These are phyloP conservation scores for Cercospora janseana DNA, from an alignment of 2,329 filamentous ascomycete species.

Conservation along the genomic window DNA sequence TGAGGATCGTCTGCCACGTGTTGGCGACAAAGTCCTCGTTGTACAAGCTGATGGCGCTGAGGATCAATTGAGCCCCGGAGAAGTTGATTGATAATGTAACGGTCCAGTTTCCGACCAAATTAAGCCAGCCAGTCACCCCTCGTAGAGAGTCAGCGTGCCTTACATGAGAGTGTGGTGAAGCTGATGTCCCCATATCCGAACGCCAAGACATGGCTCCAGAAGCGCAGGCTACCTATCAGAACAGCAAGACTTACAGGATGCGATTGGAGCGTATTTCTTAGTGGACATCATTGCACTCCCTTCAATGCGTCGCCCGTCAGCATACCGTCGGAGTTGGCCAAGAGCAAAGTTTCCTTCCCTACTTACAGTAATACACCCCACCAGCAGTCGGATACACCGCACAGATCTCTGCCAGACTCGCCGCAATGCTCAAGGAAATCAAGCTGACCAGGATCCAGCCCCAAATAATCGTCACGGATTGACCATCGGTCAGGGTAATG, in stretches of 20 bases:
- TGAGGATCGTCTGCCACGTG: constrained; percentile 66
- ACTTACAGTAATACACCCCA: constrained; percentile 62
- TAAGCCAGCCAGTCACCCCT: constrained; percentile 70
- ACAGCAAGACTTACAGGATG: too few relatives aligned
- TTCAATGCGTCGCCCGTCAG: neutral
- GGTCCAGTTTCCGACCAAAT: constrained; percentile 72
- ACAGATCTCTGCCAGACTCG: constrained; percentile 67
- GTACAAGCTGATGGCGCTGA: constrained; percentile 67
- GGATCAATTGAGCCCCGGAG: constrained; percentile 66
- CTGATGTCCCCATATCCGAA: too few relatives aligned
- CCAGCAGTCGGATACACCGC: constrained; percentile 67
- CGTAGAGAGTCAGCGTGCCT: too few relatives aligned
- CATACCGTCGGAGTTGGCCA: neutral
- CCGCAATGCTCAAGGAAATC: constrained; percentile 62
- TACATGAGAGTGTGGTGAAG: too few relatives aligned
- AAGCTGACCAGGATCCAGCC: constrained; percentile 67
- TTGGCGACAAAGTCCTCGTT: constrained; percentile 67
- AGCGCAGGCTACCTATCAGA: too few relatives aligned
- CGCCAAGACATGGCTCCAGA: too few relatives aligned
- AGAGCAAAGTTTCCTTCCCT: too few relatives aligned
- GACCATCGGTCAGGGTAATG: constrained; percentile 66
- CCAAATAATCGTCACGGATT: constrained; percentile 67
- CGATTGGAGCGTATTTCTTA: constrained; percentile 63
- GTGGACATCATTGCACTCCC: constrained; percentile 64
- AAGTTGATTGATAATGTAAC: constrained; percentile 66